Conservation (phyloP, 2,329 filamentous ascomycete genomes). For the Shiraia bambusicola region DNA sequence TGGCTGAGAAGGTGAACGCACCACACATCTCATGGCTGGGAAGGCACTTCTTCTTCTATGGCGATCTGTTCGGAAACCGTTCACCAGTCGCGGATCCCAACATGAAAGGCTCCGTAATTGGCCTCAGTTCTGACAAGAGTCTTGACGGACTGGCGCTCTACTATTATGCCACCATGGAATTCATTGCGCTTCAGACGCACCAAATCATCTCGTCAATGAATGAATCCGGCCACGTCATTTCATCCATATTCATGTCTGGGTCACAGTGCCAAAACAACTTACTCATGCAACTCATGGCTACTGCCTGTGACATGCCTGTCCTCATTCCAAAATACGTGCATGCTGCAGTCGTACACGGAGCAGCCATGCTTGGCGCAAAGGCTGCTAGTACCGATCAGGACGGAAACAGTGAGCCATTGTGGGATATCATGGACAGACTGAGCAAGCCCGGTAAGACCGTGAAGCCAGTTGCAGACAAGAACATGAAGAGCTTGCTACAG, state of each 20-base stretch:
- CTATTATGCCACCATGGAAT: constrained; percentile 97
- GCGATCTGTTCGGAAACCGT: constrained; percentile 94
- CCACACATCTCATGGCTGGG: constrained; percentile 82
- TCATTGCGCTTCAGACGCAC: constrained; percentile 93
- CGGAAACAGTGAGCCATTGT: constrained; percentile 81
- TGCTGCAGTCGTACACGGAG: constrained; percentile 95
- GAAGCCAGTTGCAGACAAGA: constrained; percentile 68
- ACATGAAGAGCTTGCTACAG: constrained; percentile 76
- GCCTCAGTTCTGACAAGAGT: constrained; percentile 81
- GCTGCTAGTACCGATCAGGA: constrained; percentile 80
- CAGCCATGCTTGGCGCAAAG: constrained; percentile 96
- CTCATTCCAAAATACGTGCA: constrained; percentile 92
- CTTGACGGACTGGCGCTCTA: constrained; percentile 84
- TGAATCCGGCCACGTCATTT: constrained; percentile 79
- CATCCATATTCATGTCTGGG: constrained; percentile 97
- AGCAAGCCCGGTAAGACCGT: constrained; percentile 89
- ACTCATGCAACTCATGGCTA: constrained; percentile 87
- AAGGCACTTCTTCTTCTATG: constrained; percentile 97
- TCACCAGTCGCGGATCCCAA: constrained; percentile 88
- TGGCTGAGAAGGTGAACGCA: constrained; percentile 68
- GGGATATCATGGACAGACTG: constrained; percentile 97
- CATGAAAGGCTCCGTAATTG: constrained; percentile 90
- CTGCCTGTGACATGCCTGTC: constrained; percentile 87
- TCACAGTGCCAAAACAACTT: constrained; percentile 96
- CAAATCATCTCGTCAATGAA: constrained; percentile 98